Evolutionary conservation across 257 asterid species (phyloP), one percentile per base, ranked within the genome.

Genomic region (Mentha longifolia): DNA sequence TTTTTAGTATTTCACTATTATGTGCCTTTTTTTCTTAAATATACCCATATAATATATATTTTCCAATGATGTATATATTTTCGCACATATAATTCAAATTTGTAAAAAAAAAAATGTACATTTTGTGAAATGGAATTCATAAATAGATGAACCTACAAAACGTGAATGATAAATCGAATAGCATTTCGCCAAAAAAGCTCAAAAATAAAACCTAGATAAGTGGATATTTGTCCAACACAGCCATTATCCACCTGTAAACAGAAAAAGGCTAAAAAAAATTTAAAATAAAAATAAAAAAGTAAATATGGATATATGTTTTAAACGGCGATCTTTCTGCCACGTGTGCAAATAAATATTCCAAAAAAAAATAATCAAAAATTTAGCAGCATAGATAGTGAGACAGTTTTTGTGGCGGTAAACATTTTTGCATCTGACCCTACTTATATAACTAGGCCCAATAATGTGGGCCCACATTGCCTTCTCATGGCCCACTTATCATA

Each of bases 311-410:
- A 52, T 54, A 69, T 42, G 17, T 11, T 30, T 37, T 60, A 14
- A 65, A 28, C 47, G 81, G 74, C 4, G 71, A 72, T 77, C 47
- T 30, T 17, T 5, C 8, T 41, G 9, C 73, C 74, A 72, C 71
- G 81, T 51, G 54, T 12, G 12, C 59, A 71, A n/a, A 19, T 76
- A 30, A 6, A 7, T 1, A 37, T n/a, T 60, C n/a, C 2, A 6
- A 5, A 2, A 3, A 39, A 37, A 5, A 2, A 3, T 17, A 37
- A 37, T 9, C 19, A 5, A 10, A 6, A 55, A 55, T 20, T 11
- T 55, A 10, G 61, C 9, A 17, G 33, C 65, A 60, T 45, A 33
- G 6, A 54, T 19, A 54, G 25, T 54, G 33, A 20, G 33, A 20
- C 14, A 54, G n/a, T 20, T n/a, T 54, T 9, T 54, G 60, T 54